phyloP scores from a whole-genome alignment of 2,329 filamentous ascomycete genomes.

The Penicillium sp. region DNA sequence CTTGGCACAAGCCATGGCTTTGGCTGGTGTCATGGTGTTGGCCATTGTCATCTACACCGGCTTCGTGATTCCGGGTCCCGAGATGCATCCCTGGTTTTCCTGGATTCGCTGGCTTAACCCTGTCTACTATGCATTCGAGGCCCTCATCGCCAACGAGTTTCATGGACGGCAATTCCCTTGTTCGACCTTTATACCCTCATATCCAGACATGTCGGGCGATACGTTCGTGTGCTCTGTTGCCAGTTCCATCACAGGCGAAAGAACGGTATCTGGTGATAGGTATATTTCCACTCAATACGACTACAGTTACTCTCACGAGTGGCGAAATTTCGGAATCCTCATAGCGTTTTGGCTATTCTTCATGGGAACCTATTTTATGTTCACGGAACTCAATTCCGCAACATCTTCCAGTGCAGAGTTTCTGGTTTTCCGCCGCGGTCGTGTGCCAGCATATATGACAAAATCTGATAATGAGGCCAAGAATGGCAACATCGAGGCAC shows the following conservation, averaged over 20 bases:
- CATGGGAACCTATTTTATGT: conserved; percentile 56
- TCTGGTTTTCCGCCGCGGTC: conserved; percentile 62
- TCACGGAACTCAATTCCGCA: conserved; percentile 44
- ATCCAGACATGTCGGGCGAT: conserved; percentile 36
- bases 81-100: conserved; percentile 61
- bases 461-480: conserved; percentile 16
- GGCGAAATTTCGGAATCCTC: conserved; percentile 67
- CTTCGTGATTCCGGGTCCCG: conserved; percentile 57
- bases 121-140: conserved; percentile 62
- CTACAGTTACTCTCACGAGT: conserved; percentile 58
- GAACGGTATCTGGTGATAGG: conserved; percentile 56
- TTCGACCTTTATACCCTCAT: conserved; percentile 43
- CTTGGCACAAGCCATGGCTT: conserved; percentile 60
- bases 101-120: conserved; percentile 67
- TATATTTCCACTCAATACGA: conserved; percentile 53
- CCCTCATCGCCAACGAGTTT: conserved; percentile 56
- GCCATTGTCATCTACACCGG: conserved; percentile 64
- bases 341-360: conserved; percentile 60
- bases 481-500: conserved; percentile 17
- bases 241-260: conserved; percentile 53
- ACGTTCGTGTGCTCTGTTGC: conserved; percentile 51
- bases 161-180: conserved; percentile 57
- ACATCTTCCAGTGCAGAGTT: conserved; percentile 73
- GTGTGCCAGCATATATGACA: conserved; percentile 31
- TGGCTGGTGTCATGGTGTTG: conserved; percentile 51